These are phyloP conservation scores for Lodderomyces parapsilosis DNA, from an alignment of 1,139 yeast species.

Conservation along the genomic window DNA sequence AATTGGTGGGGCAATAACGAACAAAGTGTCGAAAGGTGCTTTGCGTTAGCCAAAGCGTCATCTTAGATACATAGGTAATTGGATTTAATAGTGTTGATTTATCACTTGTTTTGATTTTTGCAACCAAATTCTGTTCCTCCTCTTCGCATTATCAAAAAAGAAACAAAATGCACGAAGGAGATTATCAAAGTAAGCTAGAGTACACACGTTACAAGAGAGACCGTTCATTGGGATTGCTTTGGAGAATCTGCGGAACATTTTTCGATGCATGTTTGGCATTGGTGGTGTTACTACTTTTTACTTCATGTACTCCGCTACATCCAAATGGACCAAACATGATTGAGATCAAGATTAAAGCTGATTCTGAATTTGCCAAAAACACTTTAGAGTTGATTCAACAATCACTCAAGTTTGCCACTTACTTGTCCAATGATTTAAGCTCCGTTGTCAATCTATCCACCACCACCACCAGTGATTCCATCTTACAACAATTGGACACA, in stretches of 20 bases:
- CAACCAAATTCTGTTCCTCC: neutral
- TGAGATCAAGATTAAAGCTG: conserved; percentile 9
- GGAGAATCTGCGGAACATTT: neutral
- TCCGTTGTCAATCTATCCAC: conserved; percentile 25
- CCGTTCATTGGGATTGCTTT: neutral
- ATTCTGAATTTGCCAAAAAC: conserved; percentile 11
- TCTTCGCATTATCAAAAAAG: neutral
- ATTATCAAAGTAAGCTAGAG: neutral
- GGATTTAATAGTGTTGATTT: neutral
- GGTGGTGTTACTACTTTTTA: neutral
- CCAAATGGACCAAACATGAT: conserved; percentile 8
- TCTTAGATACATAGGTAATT: neutral
- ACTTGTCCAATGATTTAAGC: conserved; percentile 54
- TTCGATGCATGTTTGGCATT: neutral
- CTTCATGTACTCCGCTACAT: conserved; percentile 5
- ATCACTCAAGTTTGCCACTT: conserved; percentile 51
- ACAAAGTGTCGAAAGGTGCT: conserved; percentile 44
- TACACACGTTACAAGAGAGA: neutral
- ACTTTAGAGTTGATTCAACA: conserved; percentile 23
- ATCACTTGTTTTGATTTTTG: neutral
- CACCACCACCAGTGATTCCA: conserved; percentile 25
- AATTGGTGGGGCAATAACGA: conserved; percentile 52
- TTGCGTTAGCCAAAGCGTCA: conserved; percentile 19
- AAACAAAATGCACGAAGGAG: neutral
- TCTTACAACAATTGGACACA: conserved; percentile 39